These are phyloP conservation scores for Myriosclerotinia duriaeana DNA, from an alignment of 2,329 filamentous ascomycete genomes.

Conservation along the genomic window DNA sequence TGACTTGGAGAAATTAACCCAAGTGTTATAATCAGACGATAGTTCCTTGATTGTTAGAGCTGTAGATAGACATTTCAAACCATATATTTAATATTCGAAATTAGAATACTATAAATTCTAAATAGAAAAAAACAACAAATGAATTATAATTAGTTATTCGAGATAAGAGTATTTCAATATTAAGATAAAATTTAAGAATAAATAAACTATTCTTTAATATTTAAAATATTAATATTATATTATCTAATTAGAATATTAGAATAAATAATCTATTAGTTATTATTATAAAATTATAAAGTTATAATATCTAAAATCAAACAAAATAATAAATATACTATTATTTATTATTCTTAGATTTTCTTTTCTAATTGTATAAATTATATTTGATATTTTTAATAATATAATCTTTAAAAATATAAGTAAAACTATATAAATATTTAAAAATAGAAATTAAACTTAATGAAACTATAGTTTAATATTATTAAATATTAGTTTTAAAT, in stretches of 20 bases:
- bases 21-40: neutral
- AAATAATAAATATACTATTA: too few relatives aligned
- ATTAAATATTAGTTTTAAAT: too few relatives aligned
- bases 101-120: neutral
- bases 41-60: neutral
- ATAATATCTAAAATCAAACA: too few relatives aligned
- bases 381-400: too few relatives aligned
- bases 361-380: too few relatives aligned
- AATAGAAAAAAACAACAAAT: neutral
- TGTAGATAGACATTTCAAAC: neutral
- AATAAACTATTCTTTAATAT: too few relatives aligned
- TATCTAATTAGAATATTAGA: neutral
- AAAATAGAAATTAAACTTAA: too few relatives aligned
- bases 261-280: neutral
- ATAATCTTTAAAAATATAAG: slow-evolving; percentile 18
- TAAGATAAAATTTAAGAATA: neutral
- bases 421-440: too few relatives aligned
- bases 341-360: too few relatives aligned
- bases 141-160: neutral
- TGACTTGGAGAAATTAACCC: neutral
- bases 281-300: too few relatives aligned
- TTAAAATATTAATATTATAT: neutral
- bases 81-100: neutral
- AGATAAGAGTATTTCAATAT: neutral
- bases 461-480: too few relatives aligned